A percentile compares a stretch with the other conserved stretches of the same genome.
Conservation (phyloP, 2,329 filamentous ascomycete species). For the Penicillium hesseltinei region DNA sequence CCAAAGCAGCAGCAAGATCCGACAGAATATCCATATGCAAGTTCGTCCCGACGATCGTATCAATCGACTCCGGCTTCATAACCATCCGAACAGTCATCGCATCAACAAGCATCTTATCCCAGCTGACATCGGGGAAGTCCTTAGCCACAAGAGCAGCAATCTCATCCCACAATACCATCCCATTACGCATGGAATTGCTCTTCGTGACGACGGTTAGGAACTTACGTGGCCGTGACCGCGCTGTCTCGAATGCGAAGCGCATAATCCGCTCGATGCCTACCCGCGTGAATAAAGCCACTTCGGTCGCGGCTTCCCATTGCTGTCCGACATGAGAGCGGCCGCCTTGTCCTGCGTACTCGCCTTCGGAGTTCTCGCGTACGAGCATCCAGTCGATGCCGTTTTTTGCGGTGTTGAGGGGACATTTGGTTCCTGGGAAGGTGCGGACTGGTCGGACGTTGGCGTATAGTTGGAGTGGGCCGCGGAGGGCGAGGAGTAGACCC, state of each 20-base stretch:
- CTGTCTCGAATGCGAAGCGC: conserved; percentile 54
- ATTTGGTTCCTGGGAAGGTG: conserved; percentile 50
- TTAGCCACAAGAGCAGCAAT: conserved; percentile 48
- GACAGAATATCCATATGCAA: conserved; percentile 64
- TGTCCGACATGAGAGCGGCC: conserved; percentile 52
- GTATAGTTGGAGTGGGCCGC: conserved; percentile 56
- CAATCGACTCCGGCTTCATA: conserved; percentile 48
- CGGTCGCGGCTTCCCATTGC: conserved; percentile 54
- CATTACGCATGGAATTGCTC: conserved; percentile 55
- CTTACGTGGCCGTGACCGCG: conserved; percentile 48
- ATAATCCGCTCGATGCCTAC: conserved; percentile 53
- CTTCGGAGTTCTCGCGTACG: conserved; percentile 56
- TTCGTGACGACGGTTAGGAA: conserved; percentile 56
- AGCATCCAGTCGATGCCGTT: conserved; percentile 58
- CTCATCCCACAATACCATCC: conserved; percentile 59
- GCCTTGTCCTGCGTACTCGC: conserved; percentile 56
- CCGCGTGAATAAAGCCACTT: conserved; percentile 55
- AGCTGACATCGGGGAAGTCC: conserved; percentile 52
- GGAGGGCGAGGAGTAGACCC: conserved; percentile 52
- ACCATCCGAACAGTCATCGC: conserved; percentile 58
- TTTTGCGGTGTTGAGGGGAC: conserved; percentile 48
- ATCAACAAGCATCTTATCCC: conserved; percentile 58
- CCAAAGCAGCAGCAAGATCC: conserved; percentile 66
- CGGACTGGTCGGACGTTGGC: conserved; percentile 57
- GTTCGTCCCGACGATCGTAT: conserved; percentile 56